Conservation (phyloP, 345 rosid genomes). For the Litchi chinensis region DNA sequence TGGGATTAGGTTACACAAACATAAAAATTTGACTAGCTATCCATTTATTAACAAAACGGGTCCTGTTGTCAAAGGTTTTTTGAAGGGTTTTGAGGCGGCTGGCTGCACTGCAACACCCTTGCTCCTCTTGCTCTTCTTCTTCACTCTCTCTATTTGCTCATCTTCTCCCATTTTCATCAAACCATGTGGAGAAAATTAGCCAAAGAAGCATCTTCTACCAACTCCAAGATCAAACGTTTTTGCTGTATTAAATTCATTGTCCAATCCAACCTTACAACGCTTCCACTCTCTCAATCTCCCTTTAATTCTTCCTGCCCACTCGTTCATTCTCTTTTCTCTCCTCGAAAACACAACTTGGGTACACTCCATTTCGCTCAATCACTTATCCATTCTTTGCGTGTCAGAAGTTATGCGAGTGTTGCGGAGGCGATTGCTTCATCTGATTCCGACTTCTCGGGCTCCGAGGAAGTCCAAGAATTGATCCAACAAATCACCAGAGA, state of each 20-base stretch:
- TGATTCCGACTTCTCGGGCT: slow-evolving; percentile 72
- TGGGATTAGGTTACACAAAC: no score
- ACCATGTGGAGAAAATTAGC: slow-evolving; percentile 79
- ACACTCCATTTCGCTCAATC: slow-evolving; percentile 20
- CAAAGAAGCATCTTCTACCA: slow-evolving; percentile 40
- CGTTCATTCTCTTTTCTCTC: slow-evolving; percentile 22
- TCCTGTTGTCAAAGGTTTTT: slow-evolving; percentile 10
- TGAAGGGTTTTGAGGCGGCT: slow-evolving; percentile 32
- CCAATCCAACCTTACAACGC: slow-evolving; percentile 12
- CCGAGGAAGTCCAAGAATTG: slow-evolving; percentile 67
- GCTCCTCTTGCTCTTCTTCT: neutral
- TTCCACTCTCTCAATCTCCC: slow-evolving; percentile 13
- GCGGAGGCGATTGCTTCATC: slow-evolving; percentile 62
- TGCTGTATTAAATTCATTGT: slow-evolving; percentile 8
- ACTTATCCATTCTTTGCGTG: slow-evolving; percentile 10
- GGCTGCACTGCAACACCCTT: neutral
- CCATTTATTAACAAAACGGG: no score
- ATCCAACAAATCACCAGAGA: slow-evolving; percentile 45
- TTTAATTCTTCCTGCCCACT: slow-evolving; percentile 8
- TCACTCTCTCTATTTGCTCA: neutral
- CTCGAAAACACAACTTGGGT: slow-evolving; percentile 28
- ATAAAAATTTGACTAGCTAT: no score
- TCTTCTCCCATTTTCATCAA: neutral
- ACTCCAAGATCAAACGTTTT: slow-evolving; percentile 33
- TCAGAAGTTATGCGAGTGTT: slow-evolving; percentile 51